phyloP scores from a whole-genome alignment of 306 rosid genomes.

The Pyrus pyrifolia region DNA sequence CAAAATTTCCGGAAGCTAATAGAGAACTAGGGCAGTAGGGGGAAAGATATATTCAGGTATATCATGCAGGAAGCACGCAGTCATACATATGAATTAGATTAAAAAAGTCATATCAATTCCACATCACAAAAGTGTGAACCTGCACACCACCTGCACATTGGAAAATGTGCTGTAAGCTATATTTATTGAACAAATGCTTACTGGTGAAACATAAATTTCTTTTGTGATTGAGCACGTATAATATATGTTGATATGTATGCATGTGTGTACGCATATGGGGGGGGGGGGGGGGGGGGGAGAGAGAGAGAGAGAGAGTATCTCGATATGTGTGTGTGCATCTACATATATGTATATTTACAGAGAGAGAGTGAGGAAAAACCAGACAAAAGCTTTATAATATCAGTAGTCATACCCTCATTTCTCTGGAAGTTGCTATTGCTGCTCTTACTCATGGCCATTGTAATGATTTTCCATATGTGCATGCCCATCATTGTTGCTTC shows the following conservation, averaged over 20 bases:
- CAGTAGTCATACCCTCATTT: slow-evolving; percentile 33
- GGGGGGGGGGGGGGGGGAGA: too few species aligned
- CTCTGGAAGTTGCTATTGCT: slow-evolving; percentile 17
- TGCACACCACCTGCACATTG: slow-evolving; percentile 91
- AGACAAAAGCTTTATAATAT: slow-evolving; percentile 13
- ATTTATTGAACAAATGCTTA: slow-evolving; percentile 29
- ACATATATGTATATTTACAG: not conserved
- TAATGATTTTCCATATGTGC: slow-evolving; percentile 23
- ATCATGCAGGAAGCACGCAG: slow-evolving; percentile 9
- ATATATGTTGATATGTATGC: not conserved
- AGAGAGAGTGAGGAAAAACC: slow-evolving; percentile 37
- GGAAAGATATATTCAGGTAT: not conserved
- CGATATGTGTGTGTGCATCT: not conserved
- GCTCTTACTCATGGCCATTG: slow-evolving; percentile 25
- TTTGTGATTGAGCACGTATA: slow-evolving; percentile 13
- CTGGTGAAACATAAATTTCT: slow-evolving; percentile 6
- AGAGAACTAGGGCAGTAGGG: not conserved
- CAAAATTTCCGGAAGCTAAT: not conserved
- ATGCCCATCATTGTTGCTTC: slow-evolving; percentile 1
- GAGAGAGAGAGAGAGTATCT: not conserved
- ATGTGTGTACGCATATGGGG: too few species aligned
- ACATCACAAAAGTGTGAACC: slow-evolving; percentile 64
- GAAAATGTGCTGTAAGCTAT: slow-evolving; percentile 69
- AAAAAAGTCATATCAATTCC: slow-evolving; percentile 35
- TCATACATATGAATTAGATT: slow-evolving; percentile 10